Base-by-base conservation (phyloP, 1,139 yeast genomes). In the Martiniozyma asiatica region DNA sequence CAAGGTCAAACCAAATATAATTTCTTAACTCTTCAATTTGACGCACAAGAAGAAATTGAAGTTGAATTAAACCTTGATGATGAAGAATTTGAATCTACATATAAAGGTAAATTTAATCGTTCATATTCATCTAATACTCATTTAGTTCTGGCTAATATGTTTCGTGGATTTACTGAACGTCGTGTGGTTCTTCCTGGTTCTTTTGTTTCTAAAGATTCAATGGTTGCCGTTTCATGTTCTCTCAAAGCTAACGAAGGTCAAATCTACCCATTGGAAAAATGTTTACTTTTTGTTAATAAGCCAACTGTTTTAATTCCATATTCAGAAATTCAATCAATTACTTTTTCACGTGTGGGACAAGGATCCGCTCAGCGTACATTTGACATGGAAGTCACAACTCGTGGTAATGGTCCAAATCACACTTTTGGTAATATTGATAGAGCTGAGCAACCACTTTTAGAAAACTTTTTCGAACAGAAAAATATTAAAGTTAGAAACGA, bases 1-100 rank as follows among this genome's bases (percentile, higher is more conserved):
- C 89, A 89, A 58, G 99, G 99, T 35, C 97, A 89, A 59, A 92
- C 98, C 1, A 70, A 95, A 40, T 89, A 89, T 50, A 94, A 96
- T 28, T 92, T 84, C 55, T 61, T 89, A 51, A 92, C 85, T 8
- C 59, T 87, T 55, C 98, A 89, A 57, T 84, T 89, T 52, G 70
- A 77, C 37, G 73, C 75, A 39, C 94, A 84, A 43, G 98, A 89
- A 55, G 94, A 82, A 52, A 72, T 85, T 28, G 96, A 85, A 53
- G 76, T 89, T 29, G 95, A 85, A 50, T 65, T 92, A 42, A 87
- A 92, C 49, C 59, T 89, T 20, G 75, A 78, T 27, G 94, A 87
- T 27, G 82, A 71, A 32, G 96, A 81, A 46, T 85, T 73, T 51
- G 74, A 79, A 40, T 58, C 60, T 30, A 79, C 77, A 44, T 92